Base-by-base conservation (phyloP, 352 stramenopile genomes). In the Phytophthora litchii region DNA sequence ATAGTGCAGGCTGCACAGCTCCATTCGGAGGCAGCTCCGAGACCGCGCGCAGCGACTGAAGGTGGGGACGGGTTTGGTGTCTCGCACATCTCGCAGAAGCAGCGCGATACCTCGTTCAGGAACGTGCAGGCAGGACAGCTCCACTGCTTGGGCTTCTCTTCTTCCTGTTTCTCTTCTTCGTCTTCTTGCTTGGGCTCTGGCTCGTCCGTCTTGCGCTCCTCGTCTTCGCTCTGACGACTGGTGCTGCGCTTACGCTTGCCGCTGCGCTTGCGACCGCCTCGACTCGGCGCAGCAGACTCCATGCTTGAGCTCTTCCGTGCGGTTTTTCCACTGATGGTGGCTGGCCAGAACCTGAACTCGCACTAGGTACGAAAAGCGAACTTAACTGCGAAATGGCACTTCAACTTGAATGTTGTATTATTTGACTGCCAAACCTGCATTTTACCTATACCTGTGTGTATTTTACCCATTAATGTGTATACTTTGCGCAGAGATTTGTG, bases 41-140 rank as follows among this genome's bases (percentile, higher is more conserved):
- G 19, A 51, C 47, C 3, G 25, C 52, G 27, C 21, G 40, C 17
- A 25, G 43, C 47, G 17, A 41, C 32, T 9, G 36, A n/a, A 14
- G 69, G 43, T 19, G 70, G 61, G 3, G 53, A 72, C 13, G 81
- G 83, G 51, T 90, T 88, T 8, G 76, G 34, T 0, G 81, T 89
- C 43, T 72, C 74, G 54, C 83, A 92, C 83, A 91, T 92, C 45
- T 91, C 83, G 48, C 83, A 92, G 42, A 87, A 87, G 19, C 63
- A 57, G 16, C 81, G 81, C 60, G 67, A 41, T 14, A 67, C 49
- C 34, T 86, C 83, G 52, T 92, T 92, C 4, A 91, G 61, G 51
- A 77, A 92, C 44, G 83, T 92, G 53, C 83, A 92, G 21, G 78
- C 69, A 0, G 74, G 69, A 37, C 83, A 92, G n/a, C 52, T 72